Base-by-base conservation (phyloP, 2,329 filamentous ascomycete genomes). In the Chaetomium globosum region DNA sequence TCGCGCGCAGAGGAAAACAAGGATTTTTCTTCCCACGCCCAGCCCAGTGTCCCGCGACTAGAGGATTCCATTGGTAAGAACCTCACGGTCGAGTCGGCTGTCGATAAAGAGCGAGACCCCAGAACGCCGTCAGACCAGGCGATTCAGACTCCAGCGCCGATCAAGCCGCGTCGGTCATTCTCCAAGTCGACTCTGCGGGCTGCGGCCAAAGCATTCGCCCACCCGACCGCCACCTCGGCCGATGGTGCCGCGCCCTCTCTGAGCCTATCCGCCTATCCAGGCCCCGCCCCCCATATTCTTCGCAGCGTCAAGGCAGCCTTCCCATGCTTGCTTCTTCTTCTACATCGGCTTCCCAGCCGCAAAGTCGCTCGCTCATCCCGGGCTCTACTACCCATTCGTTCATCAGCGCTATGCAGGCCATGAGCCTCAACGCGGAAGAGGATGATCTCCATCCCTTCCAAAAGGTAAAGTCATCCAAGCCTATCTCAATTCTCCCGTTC, bases 101-200 rank as follows among this genome's bases (percentile, higher is more conserved):
- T 30, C 10, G 21, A 43, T 3, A 8, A 3, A 2, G 43, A 58
- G 12, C 9, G 46, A 3, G 19, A 53, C 7, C 55, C 48, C 9
- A 46, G 8, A 46, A 57, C 53, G 1, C 53, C 60, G 16, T 57
- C 60, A 0, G 61, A 63, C 46, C 53, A 58, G 30, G 53, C 6
- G 2, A 52, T 43, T 4, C 43, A 13, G 10, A 58, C 46, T 4
- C 30, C 54, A 1, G 21, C 30, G 16, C 48, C 26, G 9, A 5
- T 33, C 33, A 46, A 51, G 48, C 54, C 54, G 12, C 61, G 10
- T 5, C 54, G 48, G 26, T 54, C 61, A 3, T 31, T 33, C n/a
- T 54, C 54, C 48, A 64, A 59, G 61, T 63, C 61, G 61, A 51
- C 52, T 12, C 43, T 51, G n/a, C 53, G 21, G n/a, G 28, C 60